Base-by-base conservation (phyloP, 1,139 yeast species). In the Yamadazyma spencermartinsiae region DNA sequence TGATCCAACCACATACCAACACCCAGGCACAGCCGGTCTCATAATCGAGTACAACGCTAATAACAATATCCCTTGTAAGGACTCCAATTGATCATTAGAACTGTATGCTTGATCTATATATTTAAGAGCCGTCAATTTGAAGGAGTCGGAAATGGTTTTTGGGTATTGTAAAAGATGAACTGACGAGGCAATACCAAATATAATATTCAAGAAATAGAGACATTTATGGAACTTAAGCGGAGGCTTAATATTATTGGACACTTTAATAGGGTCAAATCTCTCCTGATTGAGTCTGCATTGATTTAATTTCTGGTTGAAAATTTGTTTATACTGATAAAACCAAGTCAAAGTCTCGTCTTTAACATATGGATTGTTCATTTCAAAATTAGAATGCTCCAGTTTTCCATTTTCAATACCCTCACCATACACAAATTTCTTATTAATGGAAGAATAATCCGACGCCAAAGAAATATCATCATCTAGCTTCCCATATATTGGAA, bases 1-100 rank as follows among this genome's bases (percentile, higher is more conserved):
- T 5, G 87, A 78, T 0, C 96, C 96, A 44, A 87, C 66, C 1
- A 86, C 79, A 54, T 87, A 87, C 97, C 97, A 89, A n/a, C 87
- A 87, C 2, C 96, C 94, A 0, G 96, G 96, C 4, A 80, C 78
- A 1, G 85, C 77, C 0, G 90, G 89, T 45, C 88, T 67, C 89
- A 83, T 72, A 17, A 79, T 72, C 2, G 95, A 80, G 54, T 85
- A 89, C 4, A 82, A 56, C 0, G 94, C 79, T 31, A 84, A 63
- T 16, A 87, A 63, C 21, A 89, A 56, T 13, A 86, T 67, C 0
- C 90, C 92, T 54, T 86, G 90, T 2, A 89, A 61, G 1, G 86
- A 73, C 51, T 85, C 94, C 33, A 87, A 61, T 29, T 82, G 74
- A 52, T 87, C 86, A 0, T 64, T 46, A 1, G 86, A 73, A 2